Conservation (phyloP, 371 early-diverging fungal genomes). For the Apophysomyces ossiformis region DNA sequence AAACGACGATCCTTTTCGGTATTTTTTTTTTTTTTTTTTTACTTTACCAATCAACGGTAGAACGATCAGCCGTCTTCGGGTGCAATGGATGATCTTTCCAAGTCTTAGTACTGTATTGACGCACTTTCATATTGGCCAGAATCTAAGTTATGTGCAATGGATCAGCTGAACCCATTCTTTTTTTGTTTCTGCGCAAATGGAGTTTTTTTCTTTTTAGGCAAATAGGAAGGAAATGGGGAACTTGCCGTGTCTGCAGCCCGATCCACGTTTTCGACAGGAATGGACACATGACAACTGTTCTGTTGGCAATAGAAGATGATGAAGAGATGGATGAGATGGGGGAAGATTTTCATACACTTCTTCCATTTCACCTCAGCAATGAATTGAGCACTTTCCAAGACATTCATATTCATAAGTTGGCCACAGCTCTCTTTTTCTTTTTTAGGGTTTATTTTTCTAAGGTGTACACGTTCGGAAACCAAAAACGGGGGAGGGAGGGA, state of each 20-base stretch:
- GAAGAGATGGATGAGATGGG: not conserved
- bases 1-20: too few relatives aligned
- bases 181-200: too few relatives aligned
- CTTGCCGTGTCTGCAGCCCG: conserved; percentile 60
- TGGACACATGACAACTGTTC: conserved; percentile 67
- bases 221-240: not conserved
- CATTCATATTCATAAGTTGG: conserved; percentile 20
- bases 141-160: conserved; percentile 40
- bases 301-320: conserved; percentile 20
- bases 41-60: conserved; percentile 69
- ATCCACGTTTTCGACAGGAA: conserved; percentile 61
- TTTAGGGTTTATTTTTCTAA: conserved; percentile 8
- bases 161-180: not conserved
- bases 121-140: conserved; percentile 63
- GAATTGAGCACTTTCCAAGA: conserved; percentile 63
- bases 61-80: conserved; percentile 61
- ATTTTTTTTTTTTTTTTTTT: too few relatives aligned
- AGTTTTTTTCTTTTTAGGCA: too few relatives aligned
- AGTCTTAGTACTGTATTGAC: conserved; percentile 67
- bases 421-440: too few relatives aligned
- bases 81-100: conserved; percentile 80
- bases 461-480: conserved; percentile 7
- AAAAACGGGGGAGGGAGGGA: not conserved
- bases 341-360: too few relatives aligned
- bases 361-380: conserved; percentile 49